A percentile compares a stretch with the other conserved stretches of the same genome.
Evolutionary conservation across 2,329 filamentous ascomycete species (phyloP).

Genomic region (Zymoseptoria passerinii): DNA sequence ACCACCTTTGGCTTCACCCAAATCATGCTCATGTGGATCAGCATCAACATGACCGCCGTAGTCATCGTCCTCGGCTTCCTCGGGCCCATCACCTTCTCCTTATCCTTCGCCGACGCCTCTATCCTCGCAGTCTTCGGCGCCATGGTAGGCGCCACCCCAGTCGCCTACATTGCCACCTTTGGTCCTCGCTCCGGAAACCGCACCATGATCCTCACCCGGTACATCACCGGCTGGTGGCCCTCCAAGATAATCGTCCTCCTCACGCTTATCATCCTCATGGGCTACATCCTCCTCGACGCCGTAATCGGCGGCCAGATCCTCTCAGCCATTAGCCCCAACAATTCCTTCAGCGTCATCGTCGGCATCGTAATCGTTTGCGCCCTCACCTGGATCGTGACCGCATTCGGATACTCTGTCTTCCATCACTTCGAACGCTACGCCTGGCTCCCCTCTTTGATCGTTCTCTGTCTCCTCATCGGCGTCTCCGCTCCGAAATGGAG

Average conservation of each 20-base stretch:
- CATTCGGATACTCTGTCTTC: slow-evolving; percentile 60
- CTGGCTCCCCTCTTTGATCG: slow-evolving; percentile 55
- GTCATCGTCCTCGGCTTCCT: slow-evolving; percentile 58
- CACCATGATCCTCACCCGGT: slow-evolving; percentile 54
- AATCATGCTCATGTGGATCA: slow-evolving; percentile 52
- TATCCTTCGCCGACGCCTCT: slow-evolving; percentile 51
- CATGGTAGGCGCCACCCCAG: slow-evolving; percentile 46
- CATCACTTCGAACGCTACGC: slow-evolving; percentile 62
- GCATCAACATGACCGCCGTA: slow-evolving; percentile 54
- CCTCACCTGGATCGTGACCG: slow-evolving; percentile 55
- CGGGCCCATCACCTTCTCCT: slow-evolving; percentile 49
- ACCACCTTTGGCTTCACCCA: slow-evolving; percentile 48
- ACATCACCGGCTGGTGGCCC: slow-evolving; percentile 58
- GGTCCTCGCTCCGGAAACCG: slow-evolving; percentile 54
- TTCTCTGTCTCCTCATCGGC: slow-evolving; percentile 54
- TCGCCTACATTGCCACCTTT: slow-evolving; percentile 55
- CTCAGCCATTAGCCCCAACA: slow-evolving; percentile 52
- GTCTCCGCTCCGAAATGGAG: slow-evolving; percentile 55
- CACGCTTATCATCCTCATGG: slow-evolving; percentile 52
- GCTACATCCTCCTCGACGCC: slow-evolving; percentile 55
- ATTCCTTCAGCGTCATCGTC: slow-evolving; percentile 54
- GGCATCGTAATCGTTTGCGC: slow-evolving; percentile 59
- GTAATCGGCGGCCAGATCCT: slow-evolving; percentile 62
- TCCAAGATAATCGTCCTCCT: slow-evolving; percentile 55
- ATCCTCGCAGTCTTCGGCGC: slow-evolving; percentile 51